Evolutionary conservation across 805 yeast species (phyloP), one percentile per base, ranked within the genome.

Genomic region (Wickerhamiella sorbophila): DNA sequence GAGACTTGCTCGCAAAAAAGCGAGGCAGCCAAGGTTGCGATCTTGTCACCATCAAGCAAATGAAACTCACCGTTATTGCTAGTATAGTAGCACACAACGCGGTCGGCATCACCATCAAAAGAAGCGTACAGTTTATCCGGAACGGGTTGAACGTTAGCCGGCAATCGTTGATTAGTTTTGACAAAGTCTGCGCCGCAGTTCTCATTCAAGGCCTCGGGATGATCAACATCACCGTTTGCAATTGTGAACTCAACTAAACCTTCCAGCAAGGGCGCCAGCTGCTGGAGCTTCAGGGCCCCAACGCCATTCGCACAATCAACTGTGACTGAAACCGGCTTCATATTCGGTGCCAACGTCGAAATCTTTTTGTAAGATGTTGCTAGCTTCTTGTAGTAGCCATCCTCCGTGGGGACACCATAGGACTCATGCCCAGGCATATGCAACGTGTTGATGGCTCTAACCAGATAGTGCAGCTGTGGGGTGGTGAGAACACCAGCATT

Each of bases 291-390:
- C 17, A 83, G 81, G 1, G 86, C 94, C 15, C 98, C 98, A 32
- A 91, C 83, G n/a, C 98, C 98, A 57, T 91, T 91, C 5, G 98
- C 98, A 32, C 86, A 77, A 62, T 91, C 98, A 16, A 91, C 74
- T 2, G 77, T 71, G 50, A 87, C 67, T 20, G 62, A 56, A 19
- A 48, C 39, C 31, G 74, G 63, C 33, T 39, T 17, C 33, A 15
- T 21, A 8, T 33, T 54, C 44, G 33, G 48, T 21, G n/a, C 48
- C 52, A 38, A 59, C 47, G 15, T 59, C 49, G 41, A 61, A 56
- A 81, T 67, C 16, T 60, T 52, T 40, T 62, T 64, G 58, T 75
- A 73, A 0, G 87, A 72, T 0, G 52, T 48, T 4, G 77, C 59
- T 44, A 84, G 61, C 57, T 83, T 81, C 17, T 61, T 50, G 56